These are phyloP conservation scores for Ustilago curta DNA, from an alignment of 1,284 basidiomycete genomes.

Conservation along the genomic window DNA sequence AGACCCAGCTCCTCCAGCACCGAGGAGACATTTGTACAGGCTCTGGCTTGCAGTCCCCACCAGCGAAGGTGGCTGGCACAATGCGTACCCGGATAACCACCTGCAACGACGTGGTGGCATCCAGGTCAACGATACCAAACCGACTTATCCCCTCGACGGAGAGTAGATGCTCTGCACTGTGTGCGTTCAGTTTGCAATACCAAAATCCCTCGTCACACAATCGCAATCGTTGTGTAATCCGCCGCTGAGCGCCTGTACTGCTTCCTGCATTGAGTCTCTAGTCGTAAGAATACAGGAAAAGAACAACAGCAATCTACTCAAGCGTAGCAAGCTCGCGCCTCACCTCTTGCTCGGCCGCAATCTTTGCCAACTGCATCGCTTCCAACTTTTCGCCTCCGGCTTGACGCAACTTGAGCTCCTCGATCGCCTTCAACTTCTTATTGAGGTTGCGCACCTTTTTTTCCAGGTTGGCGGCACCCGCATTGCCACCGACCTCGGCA, in stretches of 20 bases:
- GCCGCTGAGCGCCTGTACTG: neutral
- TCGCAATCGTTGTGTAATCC: neutral
- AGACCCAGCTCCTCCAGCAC: constrained; percentile 69
- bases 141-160: constrained; percentile 70
- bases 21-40: constrained; percentile 71
- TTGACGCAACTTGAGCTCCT: constrained; percentile 90
- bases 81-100: constrained; percentile 69
- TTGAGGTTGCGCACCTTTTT: constrained; percentile 80
- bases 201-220: neutral
- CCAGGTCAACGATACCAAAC: constrained; percentile 67
- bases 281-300: neutral
- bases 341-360: constrained; percentile 86
- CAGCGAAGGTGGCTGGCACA: constrained; percentile 70
- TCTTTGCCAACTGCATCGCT: constrained; percentile 93
- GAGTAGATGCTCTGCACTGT: constrained; percentile 54
- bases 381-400: constrained; percentile 88
- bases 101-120: constrained; percentile 67
- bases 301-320: too few relatives aligned
- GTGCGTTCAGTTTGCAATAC: neutral
- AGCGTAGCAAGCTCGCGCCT: constrained; percentile 79
- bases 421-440: constrained; percentile 94
- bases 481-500: constrained; percentile 56
- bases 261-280: neutral
- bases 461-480: constrained; percentile 60
- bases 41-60: constrained; percentile 71